Evolutionary conservation across 345 rosid species (phyloP).

Genomic region (Litchi chinensis): DNA sequence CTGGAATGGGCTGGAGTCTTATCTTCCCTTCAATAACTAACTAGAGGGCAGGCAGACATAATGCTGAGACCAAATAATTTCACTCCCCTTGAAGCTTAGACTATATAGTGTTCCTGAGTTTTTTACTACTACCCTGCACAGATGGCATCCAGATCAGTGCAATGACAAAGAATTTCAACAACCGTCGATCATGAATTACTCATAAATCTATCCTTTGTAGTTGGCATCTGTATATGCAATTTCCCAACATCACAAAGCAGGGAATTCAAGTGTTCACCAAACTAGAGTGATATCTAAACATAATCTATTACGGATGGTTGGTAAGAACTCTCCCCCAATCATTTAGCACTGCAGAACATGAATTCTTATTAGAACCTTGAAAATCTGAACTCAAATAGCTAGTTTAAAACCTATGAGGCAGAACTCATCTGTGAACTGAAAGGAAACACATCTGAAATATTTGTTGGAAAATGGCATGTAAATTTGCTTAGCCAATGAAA

Average conservation of each 20-base stretch:
- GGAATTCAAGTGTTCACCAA: background rate
- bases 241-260: background rate
- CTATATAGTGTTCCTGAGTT: background rate
- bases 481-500: too few relatives aligned
- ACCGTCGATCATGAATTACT: background rate
- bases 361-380: background rate
- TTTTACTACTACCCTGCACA: too few relatives aligned
- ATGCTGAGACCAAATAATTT: background rate
- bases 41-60: background rate
- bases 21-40: background rate
- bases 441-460: too few relatives aligned
- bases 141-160: too few relatives aligned
- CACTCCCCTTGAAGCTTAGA: background rate
- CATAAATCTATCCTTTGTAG: background rate
- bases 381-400: background rate
- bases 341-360: background rate
- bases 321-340: background rate
- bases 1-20: background rate
- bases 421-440: background rate
- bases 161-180: background rate
- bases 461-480: background rate
- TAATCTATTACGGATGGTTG: too few relatives aligned
- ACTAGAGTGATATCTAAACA: too few relatives aligned
- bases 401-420: background rate
- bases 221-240: background rate